Evolutionary conservation across 2,329 filamentous ascomycete genomes (phyloP).

Genomic region (Ophioceras dolichostomum): DNA sequence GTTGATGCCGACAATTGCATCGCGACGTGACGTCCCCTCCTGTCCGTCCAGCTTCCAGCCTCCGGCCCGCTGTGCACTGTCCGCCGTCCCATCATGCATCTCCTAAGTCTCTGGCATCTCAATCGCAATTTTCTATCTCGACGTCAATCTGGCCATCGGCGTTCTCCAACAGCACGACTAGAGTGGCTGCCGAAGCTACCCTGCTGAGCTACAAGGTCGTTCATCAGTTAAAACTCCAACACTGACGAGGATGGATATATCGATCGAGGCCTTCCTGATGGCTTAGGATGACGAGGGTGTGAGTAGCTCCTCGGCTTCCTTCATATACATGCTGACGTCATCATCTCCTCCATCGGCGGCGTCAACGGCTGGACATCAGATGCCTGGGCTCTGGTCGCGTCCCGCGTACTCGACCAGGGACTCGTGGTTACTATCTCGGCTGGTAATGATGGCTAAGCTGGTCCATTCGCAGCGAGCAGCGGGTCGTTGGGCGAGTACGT

Average conservation of each 20-base stretch:
- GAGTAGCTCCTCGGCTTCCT: slow-evolving; percentile 10
- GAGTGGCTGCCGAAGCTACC: slow-evolving; percentile 13
- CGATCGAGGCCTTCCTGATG: slow-evolving; percentile 22
- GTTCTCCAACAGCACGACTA: slow-evolving; percentile 7
- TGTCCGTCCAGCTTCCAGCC: no score
- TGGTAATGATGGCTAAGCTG: slow-evolving; percentile 22
- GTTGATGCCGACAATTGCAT: no score
- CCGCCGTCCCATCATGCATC: no score
- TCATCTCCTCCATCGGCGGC: slow-evolving; percentile 14
- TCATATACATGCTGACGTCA: slow-evolving; percentile 20
- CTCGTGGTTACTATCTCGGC: slow-evolving; percentile 25
- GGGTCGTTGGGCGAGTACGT: slow-evolving; percentile 23
- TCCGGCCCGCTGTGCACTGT: no score
- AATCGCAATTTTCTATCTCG: no score
- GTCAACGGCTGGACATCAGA: neutral
- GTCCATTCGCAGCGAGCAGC: neutral
- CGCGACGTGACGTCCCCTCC: no score
- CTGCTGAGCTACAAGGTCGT: slow-evolving; percentile 13
- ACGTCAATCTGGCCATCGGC: no score
- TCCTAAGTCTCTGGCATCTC: no score
- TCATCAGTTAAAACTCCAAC: slow-evolving; percentile 1
- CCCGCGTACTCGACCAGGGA: slow-evolving; percentile 26
- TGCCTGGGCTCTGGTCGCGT: neutral
- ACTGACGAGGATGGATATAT: slow-evolving; percentile 15
- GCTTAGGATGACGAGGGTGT: slow-evolving; percentile 18